Conservation (phyloP, 345 rosid genomes). For the Firmiana major region DNA sequence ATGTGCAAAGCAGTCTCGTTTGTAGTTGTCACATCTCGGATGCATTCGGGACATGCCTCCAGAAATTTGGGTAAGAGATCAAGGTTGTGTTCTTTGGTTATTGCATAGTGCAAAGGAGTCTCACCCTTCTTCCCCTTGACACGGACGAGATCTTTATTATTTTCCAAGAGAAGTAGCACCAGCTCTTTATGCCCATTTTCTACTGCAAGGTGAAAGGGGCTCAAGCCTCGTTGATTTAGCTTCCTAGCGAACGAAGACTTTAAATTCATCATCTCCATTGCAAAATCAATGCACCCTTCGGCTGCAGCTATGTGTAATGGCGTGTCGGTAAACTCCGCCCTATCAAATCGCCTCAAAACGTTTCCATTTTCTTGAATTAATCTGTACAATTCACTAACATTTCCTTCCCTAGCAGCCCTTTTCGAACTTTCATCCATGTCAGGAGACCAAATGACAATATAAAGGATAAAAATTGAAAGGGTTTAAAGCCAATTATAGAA, state of each 20-base stretch:
- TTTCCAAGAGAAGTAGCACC: neutral
- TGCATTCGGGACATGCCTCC: conserved; percentile 14
- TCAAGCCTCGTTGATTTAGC: conserved; percentile 14
- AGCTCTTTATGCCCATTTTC: neutral
- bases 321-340: conserved; percentile 10
- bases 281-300: conserved; percentile 13
- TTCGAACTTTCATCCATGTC: too few species aligned
- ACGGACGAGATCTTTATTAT: neutral
- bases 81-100: neutral
- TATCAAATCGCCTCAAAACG: too few species aligned
- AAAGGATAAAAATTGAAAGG: too few species aligned
- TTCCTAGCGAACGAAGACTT: conserved; percentile 24
- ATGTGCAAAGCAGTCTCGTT: conserved; percentile 27
- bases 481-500: too few species aligned
- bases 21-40: conserved; percentile 20
- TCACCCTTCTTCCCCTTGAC: conserved; percentile 25
- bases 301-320: neutral
- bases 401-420: too few species aligned
- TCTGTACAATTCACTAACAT: too few species aligned
- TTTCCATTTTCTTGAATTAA: too few species aligned
- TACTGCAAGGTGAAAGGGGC: conserved; percentile 22
- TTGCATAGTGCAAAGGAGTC: conserved; percentile 23
- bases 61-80: conserved; percentile 23
- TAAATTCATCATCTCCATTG: conserved; percentile 19
- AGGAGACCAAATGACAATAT: too few species aligned